Conservation (phyloP, 192 early-diverging fungal genomes). For the Paraglomus brasilianum region DNA sequence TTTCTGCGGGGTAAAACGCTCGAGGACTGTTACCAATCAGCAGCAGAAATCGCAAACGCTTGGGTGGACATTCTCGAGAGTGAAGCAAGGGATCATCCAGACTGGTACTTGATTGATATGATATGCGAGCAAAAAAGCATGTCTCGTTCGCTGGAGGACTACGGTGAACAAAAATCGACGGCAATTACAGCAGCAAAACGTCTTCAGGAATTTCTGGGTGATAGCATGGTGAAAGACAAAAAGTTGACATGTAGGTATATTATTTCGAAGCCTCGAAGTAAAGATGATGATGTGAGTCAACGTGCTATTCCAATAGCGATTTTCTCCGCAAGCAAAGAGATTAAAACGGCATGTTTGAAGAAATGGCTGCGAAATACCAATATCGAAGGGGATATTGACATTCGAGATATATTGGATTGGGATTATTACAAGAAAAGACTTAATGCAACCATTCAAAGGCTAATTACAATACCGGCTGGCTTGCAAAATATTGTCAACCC, state of each 20-base stretch:
- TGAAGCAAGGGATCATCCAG: constrained; percentile 75
- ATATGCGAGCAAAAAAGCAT: constrained; percentile 98
- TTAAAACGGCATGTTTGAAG: constrained; percentile 77
- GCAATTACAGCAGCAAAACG: constrained; percentile 93
- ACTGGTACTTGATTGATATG: constrained; percentile 89
- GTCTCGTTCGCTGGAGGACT: constrained; percentile 92
- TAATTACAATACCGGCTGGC: constrained; percentile 97
- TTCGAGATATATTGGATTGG: constrained; percentile 95
- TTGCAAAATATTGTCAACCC: constrained; percentile 95
- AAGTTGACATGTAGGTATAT: constrained; percentile 95
- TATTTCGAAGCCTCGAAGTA: constrained; percentile 81
- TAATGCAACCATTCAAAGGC: constrained; percentile 90
- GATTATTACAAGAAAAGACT: constrained; percentile 96
- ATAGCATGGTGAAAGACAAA: constrained; percentile 98
- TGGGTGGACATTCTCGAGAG: constrained; percentile 95
- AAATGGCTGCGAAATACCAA: constrained; percentile 89
- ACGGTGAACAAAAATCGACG: constrained; percentile 91
- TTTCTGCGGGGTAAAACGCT: constrained; percentile 87
- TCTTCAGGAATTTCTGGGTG: constrained; percentile 94
- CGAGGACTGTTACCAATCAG: constrained; percentile 84
- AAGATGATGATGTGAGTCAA: constrained; percentile 75
- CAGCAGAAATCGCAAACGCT: constrained; percentile 86
- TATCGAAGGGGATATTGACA: constrained; percentile 71
- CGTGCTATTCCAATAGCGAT: constrained; percentile 95
- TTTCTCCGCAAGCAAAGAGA: constrained; percentile 78